A percentile compares a stretch with the other conserved stretches of the same genome.
Evolutionary conservation across 306 rosid species (phyloP).

Genomic region (Oxytropis ochrocephala): DNA sequence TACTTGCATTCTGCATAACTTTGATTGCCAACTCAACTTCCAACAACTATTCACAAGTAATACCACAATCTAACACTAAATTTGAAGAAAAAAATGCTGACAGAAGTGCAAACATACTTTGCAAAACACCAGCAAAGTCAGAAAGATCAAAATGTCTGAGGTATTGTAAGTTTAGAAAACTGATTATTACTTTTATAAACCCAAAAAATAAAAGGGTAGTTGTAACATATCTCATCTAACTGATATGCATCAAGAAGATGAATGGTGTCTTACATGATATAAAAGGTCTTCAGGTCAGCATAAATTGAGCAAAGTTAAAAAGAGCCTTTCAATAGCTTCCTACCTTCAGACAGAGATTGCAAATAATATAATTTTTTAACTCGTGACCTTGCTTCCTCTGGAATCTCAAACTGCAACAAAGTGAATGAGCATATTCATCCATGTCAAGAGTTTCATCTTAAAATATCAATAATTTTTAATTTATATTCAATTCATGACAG

Average conservation of each 20-base stretch:
- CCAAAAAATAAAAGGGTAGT: neutral
- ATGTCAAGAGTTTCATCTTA: neutral
- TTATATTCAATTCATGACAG: neutral
- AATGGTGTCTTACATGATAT: neutral
- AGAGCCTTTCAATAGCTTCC: neutral
- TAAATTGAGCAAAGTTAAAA: neutral
- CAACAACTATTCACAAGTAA: constrained; percentile 17
- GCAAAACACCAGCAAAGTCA: neutral
- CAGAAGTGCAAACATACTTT: neutral
- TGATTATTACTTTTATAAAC: neutral
- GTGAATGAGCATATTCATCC: neutral
- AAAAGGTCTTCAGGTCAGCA: neutral
- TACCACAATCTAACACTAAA: neutral
- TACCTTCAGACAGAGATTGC: constrained; percentile 93
- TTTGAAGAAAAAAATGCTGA: neutral
- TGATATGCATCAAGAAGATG: neutral
- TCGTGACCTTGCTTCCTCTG: constrained; percentile 57
- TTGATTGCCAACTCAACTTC: constrained; percentile 83
- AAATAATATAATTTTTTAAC: constrained; percentile 74
- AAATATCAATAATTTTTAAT: neutral
- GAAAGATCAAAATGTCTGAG: neutral
- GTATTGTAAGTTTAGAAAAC: neutral
- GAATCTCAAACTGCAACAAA: constrained; percentile 68
- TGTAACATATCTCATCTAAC: neutral
- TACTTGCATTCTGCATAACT: constrained; percentile 77